phyloP scores from a whole-genome alignment of 1,284 basidiomycete genomes.

The Gyrodon tennesseensis region DNA sequence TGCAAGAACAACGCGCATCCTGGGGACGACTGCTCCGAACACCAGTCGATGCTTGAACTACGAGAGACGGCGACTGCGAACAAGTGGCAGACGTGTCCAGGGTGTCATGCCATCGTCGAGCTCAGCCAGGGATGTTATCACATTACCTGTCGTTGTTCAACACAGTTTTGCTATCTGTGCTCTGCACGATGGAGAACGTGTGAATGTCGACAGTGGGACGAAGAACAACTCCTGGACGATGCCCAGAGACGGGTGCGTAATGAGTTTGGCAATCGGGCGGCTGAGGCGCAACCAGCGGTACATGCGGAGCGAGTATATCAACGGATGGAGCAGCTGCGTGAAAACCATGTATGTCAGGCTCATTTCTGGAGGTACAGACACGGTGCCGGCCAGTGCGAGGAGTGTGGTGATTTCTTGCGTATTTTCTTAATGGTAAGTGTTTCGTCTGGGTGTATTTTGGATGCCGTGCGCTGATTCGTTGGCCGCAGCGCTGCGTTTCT shows the following conservation, averaged over 20 bases:
- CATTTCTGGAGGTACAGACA: slow-evolving; percentile 36
- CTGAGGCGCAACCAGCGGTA: slow-evolving; percentile 21
- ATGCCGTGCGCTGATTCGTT: slow-evolving; percentile 1
- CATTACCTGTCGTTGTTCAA: slow-evolving; percentile 50
- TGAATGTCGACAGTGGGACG: slow-evolving; percentile 48
- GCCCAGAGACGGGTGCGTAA: slow-evolving; percentile 41
- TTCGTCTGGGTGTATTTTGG: not conserved
- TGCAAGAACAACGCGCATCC: slow-evolving; percentile 40
- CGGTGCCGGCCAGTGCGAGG: slow-evolving; percentile 42
- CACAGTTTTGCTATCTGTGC: slow-evolving; percentile 52
- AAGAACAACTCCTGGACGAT: slow-evolving; percentile 40
- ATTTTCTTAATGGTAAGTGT: slow-evolving; percentile 43
- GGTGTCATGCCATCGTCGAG: slow-evolving; percentile 48
- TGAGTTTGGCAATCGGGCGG: slow-evolving; percentile 29
- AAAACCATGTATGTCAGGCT: slow-evolving; percentile 43
- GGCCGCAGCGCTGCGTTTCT: slow-evolving; percentile 39
- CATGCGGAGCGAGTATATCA: slow-evolving; percentile 29
- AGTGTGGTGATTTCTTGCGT: slow-evolving; percentile 37
- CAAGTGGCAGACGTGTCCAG: slow-evolving; percentile 50
- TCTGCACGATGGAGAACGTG: slow-evolving; percentile 47
- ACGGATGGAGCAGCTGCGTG: slow-evolving; percentile 31
- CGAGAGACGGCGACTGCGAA: slow-evolving; percentile 39
- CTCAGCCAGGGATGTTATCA: slow-evolving; percentile 49
- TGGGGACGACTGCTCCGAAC: slow-evolving; percentile 32
- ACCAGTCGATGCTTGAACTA: slow-evolving; percentile 34